A percentile compares a stretch with the other conserved stretches of the same genome.
Evolutionary conservation across 495 filamentous ascomycete species (phyloP).

Genomic region (Hypoxylon crocopeplum): DNA sequence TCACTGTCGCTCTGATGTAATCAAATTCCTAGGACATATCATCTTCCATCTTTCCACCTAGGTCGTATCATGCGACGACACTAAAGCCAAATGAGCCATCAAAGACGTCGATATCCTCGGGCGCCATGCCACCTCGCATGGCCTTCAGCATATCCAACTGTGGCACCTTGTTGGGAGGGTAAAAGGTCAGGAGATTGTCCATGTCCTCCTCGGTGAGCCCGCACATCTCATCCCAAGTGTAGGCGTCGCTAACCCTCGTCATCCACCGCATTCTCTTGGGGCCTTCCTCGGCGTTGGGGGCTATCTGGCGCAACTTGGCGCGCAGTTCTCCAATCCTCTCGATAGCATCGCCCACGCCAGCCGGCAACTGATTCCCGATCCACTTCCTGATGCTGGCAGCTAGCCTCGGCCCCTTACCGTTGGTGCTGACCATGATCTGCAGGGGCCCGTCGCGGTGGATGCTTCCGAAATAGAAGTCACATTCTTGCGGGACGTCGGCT

Average conservation of each 20-base stretch:
- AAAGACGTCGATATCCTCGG: slow-evolving; percentile 57
- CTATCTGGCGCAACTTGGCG: slow-evolving; percentile 77
- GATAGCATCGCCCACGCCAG: slow-evolving; percentile 81
- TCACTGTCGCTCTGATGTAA: too few relatives aligned
- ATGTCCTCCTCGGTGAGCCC: slow-evolving; percentile 86
- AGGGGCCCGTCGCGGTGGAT: slow-evolving; percentile 93
- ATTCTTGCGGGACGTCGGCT: slow-evolving; percentile 94
- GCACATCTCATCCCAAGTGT: slow-evolving; percentile 85
- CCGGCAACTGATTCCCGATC: slow-evolving; percentile 78
- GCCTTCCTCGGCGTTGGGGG: slow-evolving; percentile 73
- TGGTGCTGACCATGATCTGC: slow-evolving; percentile 98
- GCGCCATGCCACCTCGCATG: slow-evolving; percentile 54
- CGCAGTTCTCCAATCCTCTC: slow-evolving; percentile 80
- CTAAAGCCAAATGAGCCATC: slow-evolving; percentile 67
- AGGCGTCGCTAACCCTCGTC: slow-evolving; percentile 86
- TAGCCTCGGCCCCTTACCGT: slow-evolving; percentile 92
- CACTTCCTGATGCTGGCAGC: slow-evolving; percentile 84
- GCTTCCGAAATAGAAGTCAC: slow-evolving; percentile 98
- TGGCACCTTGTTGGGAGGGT: slow-evolving; percentile 59
- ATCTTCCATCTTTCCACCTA: too few relatives aligned
- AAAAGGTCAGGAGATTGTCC: slow-evolving; percentile 74
- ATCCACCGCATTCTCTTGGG: slow-evolving; percentile 97
- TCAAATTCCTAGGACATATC: too few relatives aligned
- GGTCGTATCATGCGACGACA: slow-evolving; percentile 56
- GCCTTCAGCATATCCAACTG: slow-evolving; percentile 55